Percentiles rank a stretch among this genome's conserved stretches.
Conservation (phyloP, 176 grass and related monocot species). For the Oryza australiensis region DNA sequence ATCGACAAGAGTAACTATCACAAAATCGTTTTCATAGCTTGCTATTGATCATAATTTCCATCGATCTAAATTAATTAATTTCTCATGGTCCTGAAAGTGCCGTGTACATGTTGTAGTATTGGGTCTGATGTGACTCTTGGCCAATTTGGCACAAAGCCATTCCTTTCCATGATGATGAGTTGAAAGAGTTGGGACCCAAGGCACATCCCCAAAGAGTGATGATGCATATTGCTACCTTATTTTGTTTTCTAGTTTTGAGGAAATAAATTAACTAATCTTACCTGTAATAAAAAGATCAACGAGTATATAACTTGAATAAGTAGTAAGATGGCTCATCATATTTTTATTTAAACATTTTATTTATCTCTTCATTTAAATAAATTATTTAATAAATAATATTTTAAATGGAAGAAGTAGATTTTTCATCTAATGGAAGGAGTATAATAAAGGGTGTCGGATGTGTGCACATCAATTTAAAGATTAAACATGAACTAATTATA, state of each 20-base stretch:
- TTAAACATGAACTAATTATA: too few relatives aligned
- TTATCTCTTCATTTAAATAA: too few relatives aligned
- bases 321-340: too few relatives aligned
- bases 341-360: too few relatives aligned
- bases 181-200: background rate
- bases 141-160: background rate
- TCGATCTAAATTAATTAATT: background rate
- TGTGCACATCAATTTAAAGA: too few relatives aligned
- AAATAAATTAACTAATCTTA: too few relatives aligned
- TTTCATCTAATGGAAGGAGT: too few relatives aligned
- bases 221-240: background rate
- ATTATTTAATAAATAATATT: too few relatives aligned
- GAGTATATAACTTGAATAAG: too few relatives aligned
- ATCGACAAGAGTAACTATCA: background rate
- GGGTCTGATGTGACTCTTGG: background rate
- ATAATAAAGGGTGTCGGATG: too few relatives aligned
- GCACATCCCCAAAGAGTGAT: background rate
- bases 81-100: conserved; percentile 26
- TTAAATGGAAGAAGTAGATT: too few relatives aligned
- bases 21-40: background rate
- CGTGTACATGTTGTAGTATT: background rate
- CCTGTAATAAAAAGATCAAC: too few relatives aligned
- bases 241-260: background rate
- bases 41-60: background rate
- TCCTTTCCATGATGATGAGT: background rate